These are phyloP conservation scores for Chlamydomonas sp. DNA, from an alignment of 139 green algal genomes.

Conservation along the genomic window DNA sequence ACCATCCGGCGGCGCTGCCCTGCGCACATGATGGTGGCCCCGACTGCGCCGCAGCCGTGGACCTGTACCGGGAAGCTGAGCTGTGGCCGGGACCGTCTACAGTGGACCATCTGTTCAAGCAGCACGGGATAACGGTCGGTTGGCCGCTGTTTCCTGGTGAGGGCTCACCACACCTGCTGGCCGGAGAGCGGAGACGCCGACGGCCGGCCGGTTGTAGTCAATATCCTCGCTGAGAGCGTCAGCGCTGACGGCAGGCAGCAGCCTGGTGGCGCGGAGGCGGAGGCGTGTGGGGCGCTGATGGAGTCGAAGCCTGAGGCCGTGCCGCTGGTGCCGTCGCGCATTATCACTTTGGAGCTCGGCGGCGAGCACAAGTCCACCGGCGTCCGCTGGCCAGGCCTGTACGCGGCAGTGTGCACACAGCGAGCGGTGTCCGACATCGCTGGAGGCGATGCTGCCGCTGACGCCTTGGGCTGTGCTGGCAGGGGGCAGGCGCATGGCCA, in stretches of 20 bases:
- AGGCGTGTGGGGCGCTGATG: not conserved
- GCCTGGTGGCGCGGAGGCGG: not conserved
- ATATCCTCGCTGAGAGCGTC: constrained; percentile 11
- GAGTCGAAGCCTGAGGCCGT: not conserved
- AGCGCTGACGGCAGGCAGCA: too few species aligned
- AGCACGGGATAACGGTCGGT: constrained; percentile 13
- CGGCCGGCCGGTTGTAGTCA: not conserved
- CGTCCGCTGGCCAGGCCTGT: not conserved
- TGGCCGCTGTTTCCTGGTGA: constrained; percentile 6
- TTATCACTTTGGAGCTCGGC: not conserved
- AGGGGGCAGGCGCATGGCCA: not conserved
- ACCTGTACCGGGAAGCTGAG: not conserved
- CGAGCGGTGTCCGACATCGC: not conserved
- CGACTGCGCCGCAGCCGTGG: not conserved
- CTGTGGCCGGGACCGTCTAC: not conserved
- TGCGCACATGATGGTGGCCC: too few species aligned
- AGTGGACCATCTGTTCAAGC: not conserved
- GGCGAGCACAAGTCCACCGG: not conserved
- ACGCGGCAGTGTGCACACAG: not conserved
- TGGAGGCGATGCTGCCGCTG: not conserved
- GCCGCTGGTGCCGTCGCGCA: not conserved
- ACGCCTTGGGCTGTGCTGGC: not conserved
- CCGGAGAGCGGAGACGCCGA: not conserved
- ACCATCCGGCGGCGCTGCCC: too few species aligned
- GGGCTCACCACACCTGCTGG: constrained; percentile 3